phyloP scores from a whole-genome alignment of 2,329 filamentous ascomycete species.

The Talaromyces sp. region DNA sequence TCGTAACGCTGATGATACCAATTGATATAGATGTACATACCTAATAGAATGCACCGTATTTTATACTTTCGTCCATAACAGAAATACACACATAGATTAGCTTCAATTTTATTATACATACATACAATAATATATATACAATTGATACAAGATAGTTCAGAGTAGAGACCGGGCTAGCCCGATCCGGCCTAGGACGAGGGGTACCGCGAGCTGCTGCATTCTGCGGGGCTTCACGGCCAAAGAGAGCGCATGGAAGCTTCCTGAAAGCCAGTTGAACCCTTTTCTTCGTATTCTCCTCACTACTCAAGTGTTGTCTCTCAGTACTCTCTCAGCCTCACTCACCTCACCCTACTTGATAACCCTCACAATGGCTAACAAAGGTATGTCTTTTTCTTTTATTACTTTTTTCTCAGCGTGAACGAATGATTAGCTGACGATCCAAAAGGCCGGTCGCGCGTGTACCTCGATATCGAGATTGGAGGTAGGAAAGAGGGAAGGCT shows the following conservation, averaged over 20 bases:
- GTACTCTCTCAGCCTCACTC: neutral
- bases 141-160: neutral
- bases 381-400: neutral
- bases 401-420: neutral
- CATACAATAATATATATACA: neutral
- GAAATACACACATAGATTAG: too few species aligned
- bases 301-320: neutral
- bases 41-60: too few species aligned
- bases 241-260: constrained; percentile 13
- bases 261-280: constrained; percentile 7
- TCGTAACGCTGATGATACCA: neutral
- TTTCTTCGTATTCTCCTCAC: neutral
- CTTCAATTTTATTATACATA: neutral
- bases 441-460: constrained; percentile 70
- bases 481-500: constrained; percentile 69
- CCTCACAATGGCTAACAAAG: constrained; percentile 6
- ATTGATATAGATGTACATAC: neutral
- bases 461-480: constrained; percentile 87
- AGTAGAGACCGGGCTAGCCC: neutral
- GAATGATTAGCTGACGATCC: neutral
- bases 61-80: too few species aligned
- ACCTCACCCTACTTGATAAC: neutral
- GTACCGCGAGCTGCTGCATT: neutral
- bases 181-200: neutral
- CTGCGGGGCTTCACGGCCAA: constrained; percentile 6